Conservation (phyloP, 768 basidiomycete genomes). For the Pleurotus tuber-regium region DNA sequence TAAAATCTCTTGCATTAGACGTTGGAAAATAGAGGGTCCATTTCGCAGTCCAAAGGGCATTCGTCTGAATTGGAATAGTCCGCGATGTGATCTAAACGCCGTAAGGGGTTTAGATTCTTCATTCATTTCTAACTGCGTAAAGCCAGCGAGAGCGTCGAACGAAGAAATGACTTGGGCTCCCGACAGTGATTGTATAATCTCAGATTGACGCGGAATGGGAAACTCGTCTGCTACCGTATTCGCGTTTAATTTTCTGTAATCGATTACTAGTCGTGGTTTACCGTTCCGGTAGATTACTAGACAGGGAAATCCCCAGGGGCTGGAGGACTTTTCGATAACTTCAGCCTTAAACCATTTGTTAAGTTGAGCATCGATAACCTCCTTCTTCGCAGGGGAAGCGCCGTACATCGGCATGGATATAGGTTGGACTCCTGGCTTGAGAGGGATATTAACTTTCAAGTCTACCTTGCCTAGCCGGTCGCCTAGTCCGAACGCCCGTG, state of each 20-base stretch:
- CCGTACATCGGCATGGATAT: slow-evolving; percentile 23
- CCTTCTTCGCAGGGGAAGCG: slow-evolving; percentile 24
- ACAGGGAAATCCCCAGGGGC: slow-evolving; percentile 33
- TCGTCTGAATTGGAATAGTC: too few relatives aligned
- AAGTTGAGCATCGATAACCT: slow-evolving; percentile 28
- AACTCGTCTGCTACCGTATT: slow-evolving; percentile 17
- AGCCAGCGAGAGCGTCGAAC: slow-evolving; percentile 36
- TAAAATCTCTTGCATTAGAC: too few relatives aligned
- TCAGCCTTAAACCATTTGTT: slow-evolving; percentile 28
- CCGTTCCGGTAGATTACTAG: slow-evolving; percentile 34
- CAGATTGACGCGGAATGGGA: slow-evolving; percentile 21
- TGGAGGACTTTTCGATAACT: slow-evolving; percentile 37
- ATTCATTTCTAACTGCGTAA: slow-evolving; percentile 33
- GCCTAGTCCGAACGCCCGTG: slow-evolving; percentile 27
- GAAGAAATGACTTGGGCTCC: slow-evolving; percentile 30
- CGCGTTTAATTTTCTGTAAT: slow-evolving; percentile 13
- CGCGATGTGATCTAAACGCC: slow-evolving; percentile 35
- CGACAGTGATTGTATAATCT: slow-evolving; percentile 25
- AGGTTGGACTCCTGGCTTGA: slow-evolving; percentile 22
- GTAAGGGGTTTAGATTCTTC: slow-evolving; percentile 27
- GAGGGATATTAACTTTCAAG: slow-evolving; percentile 20
- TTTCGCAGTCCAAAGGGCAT: too few relatives aligned
- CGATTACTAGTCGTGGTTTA: slow-evolving; percentile 34
- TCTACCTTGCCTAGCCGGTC: slow-evolving; percentile 26
- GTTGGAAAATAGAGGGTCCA: too few relatives aligned